Evolutionary conservation across 192 early-diverging fungal genomes (phyloP).

Genomic region (Neocallimastix lanati): DNA sequence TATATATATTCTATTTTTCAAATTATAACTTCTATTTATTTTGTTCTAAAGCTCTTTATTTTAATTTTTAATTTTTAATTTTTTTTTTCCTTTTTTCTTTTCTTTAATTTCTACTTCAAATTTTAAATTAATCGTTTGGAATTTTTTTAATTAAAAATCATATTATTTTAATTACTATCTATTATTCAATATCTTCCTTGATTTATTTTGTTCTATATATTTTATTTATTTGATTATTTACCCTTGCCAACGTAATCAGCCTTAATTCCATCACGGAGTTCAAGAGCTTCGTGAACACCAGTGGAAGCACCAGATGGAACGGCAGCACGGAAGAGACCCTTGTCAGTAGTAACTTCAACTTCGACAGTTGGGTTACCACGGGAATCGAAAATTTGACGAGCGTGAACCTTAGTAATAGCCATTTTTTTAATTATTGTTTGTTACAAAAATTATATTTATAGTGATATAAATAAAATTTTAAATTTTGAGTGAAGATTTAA

Average conservation of each 20-base stretch:
- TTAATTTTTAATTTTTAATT: too few relatives aligned
- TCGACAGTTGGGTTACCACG: slow-evolving; percentile 98
- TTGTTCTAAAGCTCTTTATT: too few relatives aligned
- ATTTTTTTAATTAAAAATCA: too few relatives aligned
- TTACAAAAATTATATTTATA: not conserved
- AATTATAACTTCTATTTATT: too few relatives aligned
- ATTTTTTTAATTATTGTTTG: slow-evolving; percentile 14
- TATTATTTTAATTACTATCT: too few relatives aligned
- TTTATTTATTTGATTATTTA: slow-evolving; percentile 13
- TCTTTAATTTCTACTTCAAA: too few relatives aligned
- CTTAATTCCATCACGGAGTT: slow-evolving; percentile 84
- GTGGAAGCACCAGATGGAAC: slow-evolving; percentile 98
- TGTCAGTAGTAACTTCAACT: slow-evolving; percentile 85
- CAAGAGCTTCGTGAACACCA: slow-evolving; percentile 95
- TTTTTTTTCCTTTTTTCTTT: too few relatives aligned
- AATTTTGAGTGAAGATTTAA: not conserved
- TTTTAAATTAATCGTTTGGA: too few relatives aligned
- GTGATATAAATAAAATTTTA: not conserved
- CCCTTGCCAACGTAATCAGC: slow-evolving; percentile 84
- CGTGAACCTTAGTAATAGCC: slow-evolving; percentile 57
- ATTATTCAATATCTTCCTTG: too few relatives aligned
- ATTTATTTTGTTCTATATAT: too few relatives aligned
- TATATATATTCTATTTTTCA: too few relatives aligned
- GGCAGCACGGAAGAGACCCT: slow-evolving; percentile 89
- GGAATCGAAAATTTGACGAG: slow-evolving; percentile 97